Percentiles rank a stretch among this genome's conserved stretches.
These are phyloP conservation scores for Podila epigama DNA, from an alignment of 192 early-diverging fungal species.

Conservation along the genomic window DNA sequence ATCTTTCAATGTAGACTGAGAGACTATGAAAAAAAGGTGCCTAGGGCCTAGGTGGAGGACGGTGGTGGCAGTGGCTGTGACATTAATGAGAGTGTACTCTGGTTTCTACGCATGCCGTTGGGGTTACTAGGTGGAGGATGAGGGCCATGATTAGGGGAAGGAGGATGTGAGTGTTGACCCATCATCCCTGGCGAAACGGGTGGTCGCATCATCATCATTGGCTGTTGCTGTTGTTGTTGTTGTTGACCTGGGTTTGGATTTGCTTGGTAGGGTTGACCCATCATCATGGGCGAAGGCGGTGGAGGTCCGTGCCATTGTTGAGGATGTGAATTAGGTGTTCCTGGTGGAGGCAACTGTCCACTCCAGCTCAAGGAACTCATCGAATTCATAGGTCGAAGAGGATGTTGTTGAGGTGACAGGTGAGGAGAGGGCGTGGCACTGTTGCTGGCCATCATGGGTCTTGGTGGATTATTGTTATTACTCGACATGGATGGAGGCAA, in stretches of 20 bases:
- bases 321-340: too few species aligned
- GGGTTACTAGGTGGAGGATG: neutral
- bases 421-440: neutral
- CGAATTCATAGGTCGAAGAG: neutral
- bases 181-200: neutral
- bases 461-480: constrained; percentile 26
- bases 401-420: neutral
- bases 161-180: too few species aligned
- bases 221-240: too few species aligned
- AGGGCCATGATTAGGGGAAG: too few species aligned
- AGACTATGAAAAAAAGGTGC: too few species aligned
- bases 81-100: neutral
- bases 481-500: too few species aligned
- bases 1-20: too few species aligned
- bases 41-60: too few species aligned
- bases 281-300: constrained; percentile 25
- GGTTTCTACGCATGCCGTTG: neutral
- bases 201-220: neutral
- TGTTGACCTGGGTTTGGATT: neutral
- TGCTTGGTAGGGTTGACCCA: constrained; percentile 8
- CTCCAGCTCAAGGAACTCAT: neutral
- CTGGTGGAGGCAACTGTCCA: neutral
- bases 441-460: constrained; percentile 27
- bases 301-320: neutral
- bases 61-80: neutral